A percentile compares a stretch with the other conserved stretches of the same genome.
These are phyloP conservation scores for Beauveria sp. DNA, from an alignment of 2,329 filamentous ascomycete species.

Conservation along the genomic window DNA sequence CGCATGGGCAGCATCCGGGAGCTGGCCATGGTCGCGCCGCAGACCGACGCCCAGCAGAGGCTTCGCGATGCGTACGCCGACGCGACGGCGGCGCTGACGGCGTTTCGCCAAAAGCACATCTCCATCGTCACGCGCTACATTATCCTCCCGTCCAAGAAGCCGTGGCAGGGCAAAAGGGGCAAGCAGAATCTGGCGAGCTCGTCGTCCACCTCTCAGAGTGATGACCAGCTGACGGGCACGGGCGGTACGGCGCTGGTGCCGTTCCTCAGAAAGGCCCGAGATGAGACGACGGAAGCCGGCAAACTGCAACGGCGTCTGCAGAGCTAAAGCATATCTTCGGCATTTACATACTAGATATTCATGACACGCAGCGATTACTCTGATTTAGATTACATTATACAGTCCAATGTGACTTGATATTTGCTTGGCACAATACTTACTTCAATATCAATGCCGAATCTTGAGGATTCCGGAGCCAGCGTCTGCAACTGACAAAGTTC, in stretches of 20 bases:
- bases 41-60: conserved; percentile 40
- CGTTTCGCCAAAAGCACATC: conserved; percentile 79
- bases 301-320: conserved; percentile 18
- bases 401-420: too few relatives aligned
- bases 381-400: neutral
- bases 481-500: too few relatives aligned
- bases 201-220: conserved; percentile 26
- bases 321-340: neutral
- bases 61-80: conserved; percentile 52
- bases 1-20: conserved; percentile 66
- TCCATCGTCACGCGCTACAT: conserved; percentile 88
- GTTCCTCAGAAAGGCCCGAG: conserved; percentile 80
- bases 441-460: too few relatives aligned
- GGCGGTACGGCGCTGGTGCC: conserved; percentile 83
- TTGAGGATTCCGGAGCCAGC: too few relatives aligned
- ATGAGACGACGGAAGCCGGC: conserved; percentile 58
- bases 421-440: too few relatives aligned
- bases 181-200: conserved; percentile 38
- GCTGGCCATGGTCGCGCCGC: conserved; percentile 50
- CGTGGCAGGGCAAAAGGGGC: conserved; percentile 19
- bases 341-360: neutral
- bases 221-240: conserved; percentile 62
- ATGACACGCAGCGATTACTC: conserved; percentile 1
- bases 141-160: conserved; percentile 61
- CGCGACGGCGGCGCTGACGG: conserved; percentile 66